Base-by-base conservation (phyloP, 2,329 filamentous ascomycete species). In the Colletotrichum lini region DNA sequence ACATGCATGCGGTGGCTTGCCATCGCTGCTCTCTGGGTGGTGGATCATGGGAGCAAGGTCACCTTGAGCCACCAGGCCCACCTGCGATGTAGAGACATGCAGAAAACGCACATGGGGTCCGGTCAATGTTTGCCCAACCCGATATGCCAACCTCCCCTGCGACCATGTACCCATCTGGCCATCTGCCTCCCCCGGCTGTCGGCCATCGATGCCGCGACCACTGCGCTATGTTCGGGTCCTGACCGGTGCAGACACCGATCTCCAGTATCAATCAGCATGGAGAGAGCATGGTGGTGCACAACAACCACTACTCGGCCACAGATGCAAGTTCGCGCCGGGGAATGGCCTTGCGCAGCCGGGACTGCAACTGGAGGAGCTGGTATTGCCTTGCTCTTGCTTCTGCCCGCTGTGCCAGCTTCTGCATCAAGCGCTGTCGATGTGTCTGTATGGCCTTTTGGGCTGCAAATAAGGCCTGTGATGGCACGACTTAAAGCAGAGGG, bases 1-100 rank as follows among this genome's bases (percentile, higher is more conserved):
- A 76, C 75, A 53, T 77, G 78, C 76, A 69, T 72, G 47, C 26
- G 49, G 59, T 65, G 69, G 69, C 68, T 72, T 73, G 47, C 59
- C 72, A 69, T 53, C 30, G 74, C 67, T 62, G 64, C 50, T 21
- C 52, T 69, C 45, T 64, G 52, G 50, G 47, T 71, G 69, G 65
- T 38, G 35, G 58, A 23, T 61, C 56, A 42, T 61, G 44, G 56
- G 58, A 16, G 58, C 61, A 65, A 52, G 61, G 54, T 52, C 74
- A 63, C 74, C 72, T 69, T 75, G 65, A 70, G 52, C 72, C 67
- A 71, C 67, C 65, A 65, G 71, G 65, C 59, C 63, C 69, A 66
- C 74, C 74, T 73, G 73, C 75, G 72, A 75, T 63, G 72, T 53
- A 72, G 59, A 72, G 54, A 72, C 54, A 68, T 68, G 64, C 68